Evolutionary conservation across 257 asterid species (phyloP), one percentile per base, ranked within the genome.

Genomic region (Gentiana dahurica): DNA sequence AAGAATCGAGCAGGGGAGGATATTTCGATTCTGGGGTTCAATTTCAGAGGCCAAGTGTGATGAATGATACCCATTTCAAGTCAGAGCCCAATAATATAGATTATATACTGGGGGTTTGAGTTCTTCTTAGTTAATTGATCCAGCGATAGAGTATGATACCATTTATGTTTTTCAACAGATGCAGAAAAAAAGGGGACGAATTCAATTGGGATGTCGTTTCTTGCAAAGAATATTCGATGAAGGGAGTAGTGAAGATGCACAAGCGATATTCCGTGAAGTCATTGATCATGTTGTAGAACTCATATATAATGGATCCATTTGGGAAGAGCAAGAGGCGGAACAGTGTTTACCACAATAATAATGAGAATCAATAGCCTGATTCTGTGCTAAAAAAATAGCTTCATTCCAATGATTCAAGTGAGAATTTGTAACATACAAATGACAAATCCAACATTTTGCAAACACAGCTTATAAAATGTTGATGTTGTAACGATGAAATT

Each of bases 181-280:
- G 13, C 56, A 48, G 4, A 65, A 48, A 58, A 47, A 43, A 34
- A 49, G 15, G 50, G 54, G 50, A 63, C 37, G 36, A 37, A 13
- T 61, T 55, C 79, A 75, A 63, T 35, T 58, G 2, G 85, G 85
- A 41, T 78, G 85, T 61, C 67, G 77, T 55, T 64, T 61, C 57
- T 69, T 75, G 61, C 77, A 67, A 49, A 69, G 49, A 39, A 46
- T 59, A 53, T 54, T 78, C 36, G 79, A 75, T 39, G 79, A 70
- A 59, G 69, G 79, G 49, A 75, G 46, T 47, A 36, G 44, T 34
- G 62, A 60, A 58, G 81, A 79, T 65, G 64, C 67, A 36, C 59
- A 69, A 32, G 12, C 64, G 41, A 67, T 79, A 39, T 75, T 75
- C 39, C 49, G 24, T 8, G 81, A 68, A 46, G 43, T 79, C 5